phyloP scores from a whole-genome alignment of 257 asterid species.

The Scutellaria barbata region DNA sequence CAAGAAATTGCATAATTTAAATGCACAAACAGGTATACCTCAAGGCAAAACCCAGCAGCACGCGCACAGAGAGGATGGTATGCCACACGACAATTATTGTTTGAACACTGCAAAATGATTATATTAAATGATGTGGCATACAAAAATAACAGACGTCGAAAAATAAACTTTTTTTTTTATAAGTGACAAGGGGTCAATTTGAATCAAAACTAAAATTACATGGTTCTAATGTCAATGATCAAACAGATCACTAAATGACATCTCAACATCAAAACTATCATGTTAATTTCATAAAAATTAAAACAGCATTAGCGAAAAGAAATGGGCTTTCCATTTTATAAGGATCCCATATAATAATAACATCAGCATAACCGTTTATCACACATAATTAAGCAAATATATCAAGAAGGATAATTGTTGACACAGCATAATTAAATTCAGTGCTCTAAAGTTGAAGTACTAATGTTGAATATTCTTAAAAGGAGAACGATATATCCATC shows the following conservation, averaged over 20 bases:
- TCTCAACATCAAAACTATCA: constrained; percentile 5
- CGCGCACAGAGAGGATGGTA: constrained; percentile 99
- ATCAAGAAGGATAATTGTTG: neutral
- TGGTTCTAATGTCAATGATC: constrained; percentile 21
- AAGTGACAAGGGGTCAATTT: constrained; percentile 11
- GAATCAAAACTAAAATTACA: constrained; percentile 15
- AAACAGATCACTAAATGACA: constrained; percentile 20
- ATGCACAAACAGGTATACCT: constrained; percentile 55
- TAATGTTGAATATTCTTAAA: neutral
- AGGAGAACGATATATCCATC: constrained; percentile 12
- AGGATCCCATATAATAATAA: constrained; percentile 20
- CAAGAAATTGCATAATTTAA: constrained; percentile 7
- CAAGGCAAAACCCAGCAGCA: constrained; percentile 97
- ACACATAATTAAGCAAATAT: constrained; percentile 6
- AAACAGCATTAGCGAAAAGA: constrained; percentile 23
- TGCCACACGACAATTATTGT: constrained; percentile 78
- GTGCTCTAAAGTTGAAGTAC: constrained; percentile 27
- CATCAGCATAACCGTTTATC: constrained; percentile 1
- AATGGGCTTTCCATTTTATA: neutral
- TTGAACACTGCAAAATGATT: constrained; percentile 77
- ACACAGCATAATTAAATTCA: neutral
- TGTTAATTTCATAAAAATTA: constrained; percentile 6
- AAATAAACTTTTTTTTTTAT: neutral
- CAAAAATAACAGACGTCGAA: constrained; percentile 25
- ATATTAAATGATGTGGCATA: constrained; percentile 24